Percentiles rank a stretch among this genome's conserved stretches.
Conservation (phyloP, 73 alveolate genomes). For the Tetrahymena malaccensis region DNA sequence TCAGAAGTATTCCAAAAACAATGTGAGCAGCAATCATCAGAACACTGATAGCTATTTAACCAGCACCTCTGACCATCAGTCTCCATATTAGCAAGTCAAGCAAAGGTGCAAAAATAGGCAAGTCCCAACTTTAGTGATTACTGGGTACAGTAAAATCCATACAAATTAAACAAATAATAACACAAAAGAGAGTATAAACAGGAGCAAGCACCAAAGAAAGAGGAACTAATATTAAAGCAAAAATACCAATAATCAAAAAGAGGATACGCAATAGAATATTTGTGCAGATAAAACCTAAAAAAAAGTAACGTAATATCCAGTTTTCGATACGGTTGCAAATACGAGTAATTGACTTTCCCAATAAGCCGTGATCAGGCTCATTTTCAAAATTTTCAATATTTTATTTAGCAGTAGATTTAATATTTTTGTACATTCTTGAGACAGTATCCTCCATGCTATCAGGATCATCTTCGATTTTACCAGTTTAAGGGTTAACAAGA, state of each 20-base stretch:
- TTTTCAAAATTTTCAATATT: neutral
- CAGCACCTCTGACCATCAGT: neutral
- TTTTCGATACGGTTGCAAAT: neutral
- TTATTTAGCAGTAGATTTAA: neutral
- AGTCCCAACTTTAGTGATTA: neutral
- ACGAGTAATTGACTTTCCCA: neutral
- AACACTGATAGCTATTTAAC: neutral
- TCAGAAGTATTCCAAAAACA: neutral
- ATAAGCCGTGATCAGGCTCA: neutral
- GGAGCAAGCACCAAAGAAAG: neutral
- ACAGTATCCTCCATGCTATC: neutral
- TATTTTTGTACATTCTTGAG: neutral
- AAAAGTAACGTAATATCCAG: neutral
- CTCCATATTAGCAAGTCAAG: neutral
- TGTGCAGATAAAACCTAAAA: neutral
- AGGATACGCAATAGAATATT: neutral
- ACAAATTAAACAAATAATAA: neutral
- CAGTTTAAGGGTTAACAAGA: neutral
- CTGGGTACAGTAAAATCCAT: neutral
- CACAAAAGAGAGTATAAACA: neutral
- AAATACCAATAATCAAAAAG: neutral
- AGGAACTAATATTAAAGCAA: neutral
- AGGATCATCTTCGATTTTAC: neutral
- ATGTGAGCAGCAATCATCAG: neutral
- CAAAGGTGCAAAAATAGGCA: neutral